Conservation (phyloP, 2,329 filamentous ascomycete species). For the Microthyrium microscopicum region DNA sequence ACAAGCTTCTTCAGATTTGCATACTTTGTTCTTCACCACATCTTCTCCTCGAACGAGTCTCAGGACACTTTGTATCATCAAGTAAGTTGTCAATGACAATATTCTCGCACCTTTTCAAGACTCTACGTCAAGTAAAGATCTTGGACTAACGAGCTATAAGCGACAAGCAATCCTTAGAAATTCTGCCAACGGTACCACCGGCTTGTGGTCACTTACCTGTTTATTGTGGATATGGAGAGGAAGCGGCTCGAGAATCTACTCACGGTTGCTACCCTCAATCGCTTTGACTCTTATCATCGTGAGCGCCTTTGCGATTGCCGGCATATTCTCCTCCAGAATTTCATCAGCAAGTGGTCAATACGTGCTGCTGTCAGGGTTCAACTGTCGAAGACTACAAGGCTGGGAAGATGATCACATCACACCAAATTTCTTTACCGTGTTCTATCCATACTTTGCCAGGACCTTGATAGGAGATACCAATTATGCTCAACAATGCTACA, state of each 20-base stretch:
- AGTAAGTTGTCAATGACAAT: too few relatives aligned
- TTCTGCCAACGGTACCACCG: slow-evolving; percentile 1
- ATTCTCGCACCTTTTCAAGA: too few relatives aligned
- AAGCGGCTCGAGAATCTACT: background rate
- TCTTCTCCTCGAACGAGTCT: slow-evolving; percentile 9
- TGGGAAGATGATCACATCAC: too few relatives aligned
- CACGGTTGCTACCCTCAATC: slow-evolving; percentile 3
- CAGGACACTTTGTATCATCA: slow-evolving; percentile 15
- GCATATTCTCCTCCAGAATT: slow-evolving; percentile 8
- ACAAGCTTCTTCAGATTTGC: slow-evolving; percentile 12
- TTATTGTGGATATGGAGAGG: background rate
- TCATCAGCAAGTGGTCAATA: slow-evolving; percentile 2
- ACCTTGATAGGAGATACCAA: background rate
- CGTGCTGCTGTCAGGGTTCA: slow-evolving; percentile 2
- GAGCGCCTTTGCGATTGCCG: slow-evolving; percentile 5
- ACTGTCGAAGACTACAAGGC: background rate
- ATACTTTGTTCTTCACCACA: slow-evolving; percentile 11
- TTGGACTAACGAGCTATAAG: too few relatives aligned
- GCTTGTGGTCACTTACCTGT: slow-evolving; percentile 1
- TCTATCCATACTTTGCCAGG: background rate
- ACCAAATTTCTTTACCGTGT: background rate
- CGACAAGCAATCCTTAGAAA: slow-evolving; percentile 9
- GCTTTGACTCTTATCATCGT: background rate
- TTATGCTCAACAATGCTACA: slow-evolving; percentile 1
- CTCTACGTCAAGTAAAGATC: too few relatives aligned